Conservation (phyloP, 768 basidiomycete species). For the Tulasnella sp. region DNA sequence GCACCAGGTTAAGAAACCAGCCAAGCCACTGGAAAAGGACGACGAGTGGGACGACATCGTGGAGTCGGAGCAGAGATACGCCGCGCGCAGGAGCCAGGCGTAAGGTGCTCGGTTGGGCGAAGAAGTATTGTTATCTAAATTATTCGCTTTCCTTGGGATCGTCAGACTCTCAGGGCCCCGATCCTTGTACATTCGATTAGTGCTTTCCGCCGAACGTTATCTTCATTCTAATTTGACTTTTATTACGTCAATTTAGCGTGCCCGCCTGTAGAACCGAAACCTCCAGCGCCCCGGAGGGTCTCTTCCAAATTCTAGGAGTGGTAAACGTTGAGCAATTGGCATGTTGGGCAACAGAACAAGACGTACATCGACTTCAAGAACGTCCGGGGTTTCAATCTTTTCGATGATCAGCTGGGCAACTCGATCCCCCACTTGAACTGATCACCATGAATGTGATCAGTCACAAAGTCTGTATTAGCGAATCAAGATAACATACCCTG, state of each 20-base stretch:
- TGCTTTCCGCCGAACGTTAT: not conserved
- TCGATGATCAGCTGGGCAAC: conserved; percentile 93
- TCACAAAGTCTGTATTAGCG: not conserved
- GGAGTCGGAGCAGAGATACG: no score
- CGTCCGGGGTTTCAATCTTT: conserved; percentile 72
- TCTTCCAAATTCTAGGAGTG: conserved; percentile 60
- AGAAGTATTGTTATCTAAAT: no score
- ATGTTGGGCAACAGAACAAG: not conserved
- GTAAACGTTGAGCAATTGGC: not conserved
- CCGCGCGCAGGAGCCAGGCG: no score
- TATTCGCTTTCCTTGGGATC: no score
- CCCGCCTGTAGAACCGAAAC: conserved; percentile 94
- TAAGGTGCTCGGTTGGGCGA: no score
- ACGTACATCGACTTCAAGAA: conserved; percentile 75
- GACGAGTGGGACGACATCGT: no score
- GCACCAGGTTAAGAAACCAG: conserved; percentile 23
- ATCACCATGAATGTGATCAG: not conserved
- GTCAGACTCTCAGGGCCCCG: no score
- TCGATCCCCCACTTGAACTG: conserved; percentile 90
- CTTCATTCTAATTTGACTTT: not conserved
- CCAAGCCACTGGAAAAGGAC: no score
- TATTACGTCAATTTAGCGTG: conserved; percentile 29
- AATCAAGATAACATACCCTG: conserved; percentile 37
- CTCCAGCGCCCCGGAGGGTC: conserved; percentile 71
- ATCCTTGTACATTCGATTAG: not conserved